Percentiles rank a stretch among this genome's conserved stretches.
phyloP scores from a whole-genome alignment of 75 land plant genomes.

The Selaginella moellendorffii region DNA sequence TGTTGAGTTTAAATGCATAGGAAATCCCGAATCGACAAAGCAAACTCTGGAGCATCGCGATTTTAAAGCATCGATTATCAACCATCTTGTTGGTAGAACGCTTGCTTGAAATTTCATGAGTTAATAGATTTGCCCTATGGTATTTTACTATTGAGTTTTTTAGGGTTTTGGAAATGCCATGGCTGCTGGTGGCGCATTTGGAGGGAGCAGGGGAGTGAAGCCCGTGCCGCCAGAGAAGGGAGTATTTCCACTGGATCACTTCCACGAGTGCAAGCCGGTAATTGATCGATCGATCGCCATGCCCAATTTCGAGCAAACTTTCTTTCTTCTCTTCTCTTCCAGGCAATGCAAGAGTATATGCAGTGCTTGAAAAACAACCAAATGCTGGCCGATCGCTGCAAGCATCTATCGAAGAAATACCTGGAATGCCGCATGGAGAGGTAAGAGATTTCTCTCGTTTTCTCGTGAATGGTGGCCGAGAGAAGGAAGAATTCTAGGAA shows the following conservation, averaged over 20 bases:
- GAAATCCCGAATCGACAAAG: too few relatives aligned
- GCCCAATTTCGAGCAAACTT: background rate
- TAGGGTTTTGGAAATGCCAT: slow-evolving; percentile 1
- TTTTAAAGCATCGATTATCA: too few relatives aligned
- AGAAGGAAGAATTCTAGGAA: slow-evolving; percentile 33
- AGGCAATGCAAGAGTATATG: slow-evolving; percentile 85
- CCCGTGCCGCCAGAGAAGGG: slow-evolving; percentile 90
- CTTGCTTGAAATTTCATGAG: too few relatives aligned
- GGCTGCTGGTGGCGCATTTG: slow-evolving; percentile 74
- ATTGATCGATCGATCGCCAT: background rate
- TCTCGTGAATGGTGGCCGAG: background rate
- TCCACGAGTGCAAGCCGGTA: slow-evolving; percentile 63
- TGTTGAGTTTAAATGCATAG: too few relatives aligned
- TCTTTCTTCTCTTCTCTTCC: slow-evolving; percentile 5
- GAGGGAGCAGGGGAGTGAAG: slow-evolving; percentile 63
- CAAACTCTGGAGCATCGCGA: too few relatives aligned
- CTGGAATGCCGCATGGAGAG: slow-evolving; percentile 88
- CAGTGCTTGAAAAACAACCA: slow-evolving; percentile 53
- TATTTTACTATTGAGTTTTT: too few relatives aligned
- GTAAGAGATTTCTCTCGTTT: slow-evolving; percentile 12
- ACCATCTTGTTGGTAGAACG: too few relatives aligned
- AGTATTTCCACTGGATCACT: slow-evolving; percentile 82
- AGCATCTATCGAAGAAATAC: slow-evolving; percentile 61
- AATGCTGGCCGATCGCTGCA: slow-evolving; percentile 59
- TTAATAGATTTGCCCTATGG: too few relatives aligned